A percentile compares a stretch with the other conserved stretches of the same genome.
Conservation (phyloP, 1,139 yeast genomes). For the Hyphopichia buzzinii region DNA sequence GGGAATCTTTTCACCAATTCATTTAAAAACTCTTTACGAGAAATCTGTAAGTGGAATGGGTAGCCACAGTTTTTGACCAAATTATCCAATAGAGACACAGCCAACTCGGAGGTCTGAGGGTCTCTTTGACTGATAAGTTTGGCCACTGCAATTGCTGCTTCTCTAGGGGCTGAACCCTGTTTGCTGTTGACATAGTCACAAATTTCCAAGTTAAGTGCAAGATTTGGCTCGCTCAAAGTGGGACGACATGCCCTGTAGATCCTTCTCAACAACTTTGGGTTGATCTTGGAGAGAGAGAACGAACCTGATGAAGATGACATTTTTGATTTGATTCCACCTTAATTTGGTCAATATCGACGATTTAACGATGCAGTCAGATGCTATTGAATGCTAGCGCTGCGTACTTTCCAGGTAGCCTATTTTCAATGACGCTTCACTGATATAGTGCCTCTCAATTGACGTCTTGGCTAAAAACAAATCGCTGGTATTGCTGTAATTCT, state of each 20-base stretch:
- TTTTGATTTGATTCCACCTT: conserved; percentile 5
- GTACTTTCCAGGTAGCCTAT: too few relatives aligned
- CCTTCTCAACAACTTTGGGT: conserved; percentile 61
- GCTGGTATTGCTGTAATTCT: neutral
- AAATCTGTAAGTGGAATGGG: conserved; percentile 91
- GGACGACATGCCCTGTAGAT: conserved; percentile 88
- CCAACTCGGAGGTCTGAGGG: conserved; percentile 70
- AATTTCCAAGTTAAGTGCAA: conserved; percentile 84
- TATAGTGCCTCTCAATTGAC: too few relatives aligned
- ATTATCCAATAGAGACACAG: conserved; percentile 67
- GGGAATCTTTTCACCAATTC: conserved; percentile 93
- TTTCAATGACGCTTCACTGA: too few relatives aligned
- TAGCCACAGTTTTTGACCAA: conserved; percentile 97
- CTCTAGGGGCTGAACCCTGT: conserved; percentile 88
- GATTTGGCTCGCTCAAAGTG: conserved; percentile 80
- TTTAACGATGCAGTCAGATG: too few relatives aligned
- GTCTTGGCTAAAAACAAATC: too few relatives aligned
- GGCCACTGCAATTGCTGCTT: conserved; percentile 90
- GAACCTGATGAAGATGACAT: conserved; percentile 27
- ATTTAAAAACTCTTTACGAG: conserved; percentile 90
- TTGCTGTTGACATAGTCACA: conserved; percentile 92
- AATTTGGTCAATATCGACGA: too few relatives aligned
- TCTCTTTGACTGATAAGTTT: conserved; percentile 80
- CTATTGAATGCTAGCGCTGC: too few relatives aligned
- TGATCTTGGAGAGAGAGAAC: conserved; percentile 48